Evolutionary conservation across 2,329 filamentous ascomycete genomes (phyloP).

Genomic region (Hypoxylon rubiginosum): DNA sequence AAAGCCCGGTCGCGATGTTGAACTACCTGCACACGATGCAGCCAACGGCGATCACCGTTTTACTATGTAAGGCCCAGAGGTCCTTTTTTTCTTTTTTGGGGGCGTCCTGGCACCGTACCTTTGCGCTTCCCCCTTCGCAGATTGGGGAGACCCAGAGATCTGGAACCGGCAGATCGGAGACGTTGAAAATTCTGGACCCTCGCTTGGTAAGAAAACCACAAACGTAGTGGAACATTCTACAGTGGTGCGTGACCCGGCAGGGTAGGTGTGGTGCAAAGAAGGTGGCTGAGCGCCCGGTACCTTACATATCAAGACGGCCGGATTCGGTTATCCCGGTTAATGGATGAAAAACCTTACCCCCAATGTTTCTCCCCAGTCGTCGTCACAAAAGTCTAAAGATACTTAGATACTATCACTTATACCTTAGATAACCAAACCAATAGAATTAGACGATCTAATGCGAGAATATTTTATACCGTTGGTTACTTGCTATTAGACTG

Average conservation of each 20-base stretch:
- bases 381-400: not conserved
- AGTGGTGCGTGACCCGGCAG: conserved; percentile 16
- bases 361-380: not conserved
- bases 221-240: conserved; percentile 39
- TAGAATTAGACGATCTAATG: not conserved
- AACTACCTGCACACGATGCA: conserved; percentile 11
- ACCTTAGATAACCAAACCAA: not conserved
- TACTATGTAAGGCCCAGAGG: no score
- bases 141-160: conserved; percentile 28
- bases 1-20: conserved; percentile 31
- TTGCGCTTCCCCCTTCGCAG: conserved; percentile 21
- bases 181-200: conserved; percentile 30
- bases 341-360: no score
- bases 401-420: not conserved
- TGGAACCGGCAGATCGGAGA: conserved; percentile 34
- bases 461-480: not conserved
- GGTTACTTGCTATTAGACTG: not conserved
- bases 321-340: conserved; percentile 28
- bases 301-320: conserved; percentile 24
- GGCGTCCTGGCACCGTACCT: not conserved
- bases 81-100: not conserved
- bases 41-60: conserved; percentile 30
- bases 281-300: conserved; percentile 35
- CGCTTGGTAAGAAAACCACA: conserved; percentile 29
- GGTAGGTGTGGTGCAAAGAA: not conserved